phyloP scores from a whole-genome alignment of 108 stramenopile species.

The Pseudonitzschia multiseries region DNA sequence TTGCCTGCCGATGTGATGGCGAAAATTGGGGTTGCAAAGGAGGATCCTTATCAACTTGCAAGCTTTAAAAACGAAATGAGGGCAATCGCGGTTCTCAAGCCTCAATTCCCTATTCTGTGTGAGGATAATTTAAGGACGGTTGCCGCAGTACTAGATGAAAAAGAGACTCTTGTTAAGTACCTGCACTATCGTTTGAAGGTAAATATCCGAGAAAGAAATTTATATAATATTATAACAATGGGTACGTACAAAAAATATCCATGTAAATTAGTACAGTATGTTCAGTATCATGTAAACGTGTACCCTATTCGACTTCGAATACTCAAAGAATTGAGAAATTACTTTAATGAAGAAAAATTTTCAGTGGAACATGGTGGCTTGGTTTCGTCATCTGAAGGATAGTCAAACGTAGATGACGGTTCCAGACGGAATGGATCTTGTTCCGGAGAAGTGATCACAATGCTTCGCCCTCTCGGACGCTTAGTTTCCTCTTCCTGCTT shows the following conservation, averaged over 20 bases:
- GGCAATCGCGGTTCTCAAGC: too few species aligned
- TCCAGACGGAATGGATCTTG: constrained; percentile 14
- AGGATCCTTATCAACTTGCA: not conserved
- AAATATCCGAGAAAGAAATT: too few species aligned
- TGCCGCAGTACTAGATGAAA: too few species aligned
- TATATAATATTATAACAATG: too few species aligned
- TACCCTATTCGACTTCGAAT: not conserved
- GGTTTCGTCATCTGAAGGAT: not conserved
- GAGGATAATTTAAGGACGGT: not conserved
- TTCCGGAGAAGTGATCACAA: not conserved
- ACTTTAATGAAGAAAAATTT: not conserved
- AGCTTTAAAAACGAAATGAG: not conserved
- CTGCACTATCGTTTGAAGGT: too few species aligned
- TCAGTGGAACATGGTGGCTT: not conserved
- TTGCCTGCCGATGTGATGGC: not conserved
- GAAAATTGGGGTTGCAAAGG: not conserved
- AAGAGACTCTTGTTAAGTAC: too few species aligned
- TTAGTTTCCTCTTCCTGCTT: not conserved
- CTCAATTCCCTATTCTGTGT: not conserved
- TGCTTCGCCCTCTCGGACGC: constrained; percentile 6
- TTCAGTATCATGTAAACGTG: not conserved
- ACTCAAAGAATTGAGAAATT: not conserved
- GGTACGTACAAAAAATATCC: too few species aligned
- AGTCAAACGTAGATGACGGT: not conserved
- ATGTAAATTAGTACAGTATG: too few species aligned